phyloP scores from a whole-genome alignment of 108 stramenopile species.

The Nitzschia sp. region DNA sequence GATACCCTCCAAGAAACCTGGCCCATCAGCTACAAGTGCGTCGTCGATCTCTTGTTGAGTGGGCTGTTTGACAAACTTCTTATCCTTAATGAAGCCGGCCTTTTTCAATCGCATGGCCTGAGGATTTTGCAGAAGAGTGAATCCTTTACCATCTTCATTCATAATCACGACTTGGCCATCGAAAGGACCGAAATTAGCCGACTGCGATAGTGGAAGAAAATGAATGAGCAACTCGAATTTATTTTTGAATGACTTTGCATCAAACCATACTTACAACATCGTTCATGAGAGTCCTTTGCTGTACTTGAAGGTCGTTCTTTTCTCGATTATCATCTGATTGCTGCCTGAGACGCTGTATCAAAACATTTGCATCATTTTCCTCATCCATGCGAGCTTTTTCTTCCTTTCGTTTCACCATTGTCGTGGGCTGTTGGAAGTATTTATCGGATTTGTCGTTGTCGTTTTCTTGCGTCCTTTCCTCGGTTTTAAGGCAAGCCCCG shows the following conservation, averaged over 20 bases:
- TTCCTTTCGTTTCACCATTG: conserved; percentile 45
- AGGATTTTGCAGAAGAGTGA: conserved; percentile 72
- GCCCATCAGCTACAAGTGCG: conserved; percentile 38
- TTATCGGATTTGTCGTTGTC: conserved; percentile 80
- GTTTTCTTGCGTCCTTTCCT: conserved; percentile 60
- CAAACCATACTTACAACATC: conserved; percentile 49
- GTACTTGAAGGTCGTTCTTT: conserved; percentile 68
- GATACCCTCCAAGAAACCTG: conserved; percentile 7
- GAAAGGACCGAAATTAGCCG: conserved; percentile 80
- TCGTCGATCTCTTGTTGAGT: conserved; percentile 69
- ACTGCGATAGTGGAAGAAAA: conserved; percentile 17
- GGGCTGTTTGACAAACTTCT: conserved; percentile 76
- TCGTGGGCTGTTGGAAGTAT: conserved; percentile 67
- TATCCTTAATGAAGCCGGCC: conserved; percentile 75
- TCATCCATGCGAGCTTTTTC: conserved; percentile 24
- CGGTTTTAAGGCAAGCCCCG: conserved; percentile 76
- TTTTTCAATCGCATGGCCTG: conserved; percentile 86
- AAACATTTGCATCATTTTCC: conserved; percentile 56
- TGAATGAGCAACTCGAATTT: neutral
- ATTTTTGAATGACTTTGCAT: too few species aligned
- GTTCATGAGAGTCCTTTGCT: conserved; percentile 70
- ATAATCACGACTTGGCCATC: conserved; percentile 73
- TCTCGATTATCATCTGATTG: conserved; percentile 80
- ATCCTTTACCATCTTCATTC: conserved; percentile 74
- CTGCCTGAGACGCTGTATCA: conserved; percentile 66